Conservation (phyloP, 176 grass and related monocot species). For the Puya raimondii region DNA sequence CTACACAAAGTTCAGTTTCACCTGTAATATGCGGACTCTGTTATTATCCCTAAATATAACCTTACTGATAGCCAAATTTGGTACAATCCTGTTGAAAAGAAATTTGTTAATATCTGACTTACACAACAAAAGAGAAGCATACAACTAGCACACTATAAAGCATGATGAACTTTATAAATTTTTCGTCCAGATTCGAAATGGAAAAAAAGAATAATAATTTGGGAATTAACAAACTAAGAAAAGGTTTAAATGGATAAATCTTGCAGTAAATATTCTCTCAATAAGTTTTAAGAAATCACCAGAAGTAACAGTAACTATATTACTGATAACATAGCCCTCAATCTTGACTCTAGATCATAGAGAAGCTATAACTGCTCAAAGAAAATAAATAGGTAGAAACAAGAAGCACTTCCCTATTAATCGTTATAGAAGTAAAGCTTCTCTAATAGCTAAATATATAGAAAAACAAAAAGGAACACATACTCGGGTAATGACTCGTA, state of each 20-base stretch:
- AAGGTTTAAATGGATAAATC: neutral
- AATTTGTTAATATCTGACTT: constrained; percentile 28
- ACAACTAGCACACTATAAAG: constrained; percentile 11
- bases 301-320: neutral
- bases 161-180: neutral
- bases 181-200: neutral
- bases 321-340: neutral
- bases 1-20: constrained; percentile 12
- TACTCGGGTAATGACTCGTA: constrained; percentile 92
- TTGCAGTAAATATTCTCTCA: neutral
- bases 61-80: constrained; percentile 92
- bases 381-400: neutral
- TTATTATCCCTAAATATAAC: constrained; percentile 90
- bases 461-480: constrained; percentile 27
- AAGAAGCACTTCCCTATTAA: neutral
- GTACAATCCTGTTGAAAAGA: constrained; percentile 64
- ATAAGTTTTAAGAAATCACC: neutral
- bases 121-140: constrained; percentile 12
- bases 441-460: neutral
- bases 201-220: neutral
- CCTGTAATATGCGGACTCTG: constrained; percentile 97
- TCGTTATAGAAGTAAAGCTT: neutral
- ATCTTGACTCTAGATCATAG: neutral
- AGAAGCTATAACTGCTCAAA: neutral
- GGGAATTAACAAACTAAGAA: neutral